Percentiles rank a stretch among this genome's conserved stretches.
Conservation (phyloP, 106 monocot genomes). For the Ottelia alismoides region DNA sequence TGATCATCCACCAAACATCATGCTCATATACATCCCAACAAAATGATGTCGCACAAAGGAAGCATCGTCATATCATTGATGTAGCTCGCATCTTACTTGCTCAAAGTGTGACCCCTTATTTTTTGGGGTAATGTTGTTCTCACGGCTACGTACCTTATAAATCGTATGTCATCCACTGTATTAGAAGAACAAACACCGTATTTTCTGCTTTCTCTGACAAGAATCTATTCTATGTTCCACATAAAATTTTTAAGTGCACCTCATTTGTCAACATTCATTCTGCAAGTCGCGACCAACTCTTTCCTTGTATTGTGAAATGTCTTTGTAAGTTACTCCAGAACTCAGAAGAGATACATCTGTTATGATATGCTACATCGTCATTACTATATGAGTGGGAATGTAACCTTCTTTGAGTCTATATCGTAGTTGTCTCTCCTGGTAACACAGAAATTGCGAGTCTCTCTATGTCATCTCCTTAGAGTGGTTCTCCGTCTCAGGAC, state of each 20-base stretch:
- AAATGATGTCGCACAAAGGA: background rate
- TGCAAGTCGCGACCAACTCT: background rate
- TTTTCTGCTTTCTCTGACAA: background rate
- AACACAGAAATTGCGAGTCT: no score
- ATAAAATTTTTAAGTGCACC: background rate
- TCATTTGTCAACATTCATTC: background rate
- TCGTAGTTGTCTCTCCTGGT: no score
- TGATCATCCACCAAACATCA: background rate
- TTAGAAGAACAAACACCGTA: background rate
- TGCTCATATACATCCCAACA: background rate
- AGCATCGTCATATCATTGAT: background rate
- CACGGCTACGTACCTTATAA: background rate
- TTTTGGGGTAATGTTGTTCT: background rate
- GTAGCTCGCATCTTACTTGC: background rate
- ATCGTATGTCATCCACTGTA: background rate
- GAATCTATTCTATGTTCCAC: background rate
- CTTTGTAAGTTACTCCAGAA: no score
- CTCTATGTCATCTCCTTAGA: no score
- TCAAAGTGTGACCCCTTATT: background rate
- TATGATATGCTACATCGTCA: no score
- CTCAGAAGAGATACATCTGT: no score
- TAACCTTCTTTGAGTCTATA: no score
- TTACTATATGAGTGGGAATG: no score
- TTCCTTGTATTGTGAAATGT: no score
- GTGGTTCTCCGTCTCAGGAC: no score